Conservation (phyloP, 208 protist species). For the Trypanosoma scelopori region DNA sequence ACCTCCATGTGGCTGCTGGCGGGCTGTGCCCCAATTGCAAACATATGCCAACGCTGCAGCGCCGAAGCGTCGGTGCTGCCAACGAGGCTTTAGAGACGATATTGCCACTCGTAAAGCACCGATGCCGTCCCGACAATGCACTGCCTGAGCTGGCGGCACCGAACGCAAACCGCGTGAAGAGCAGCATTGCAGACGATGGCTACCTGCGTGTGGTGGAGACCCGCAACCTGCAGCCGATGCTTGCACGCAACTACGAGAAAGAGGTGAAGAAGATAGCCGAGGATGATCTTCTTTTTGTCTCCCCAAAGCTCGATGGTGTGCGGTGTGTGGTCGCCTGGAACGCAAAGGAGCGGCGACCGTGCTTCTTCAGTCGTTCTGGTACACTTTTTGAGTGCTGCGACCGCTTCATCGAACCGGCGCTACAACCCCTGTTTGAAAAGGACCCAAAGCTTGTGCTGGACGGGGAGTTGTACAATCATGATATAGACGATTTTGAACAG, state of each 20-base stretch:
- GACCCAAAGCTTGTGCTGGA: conserved; percentile 84
- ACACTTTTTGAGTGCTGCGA: conserved; percentile 90
- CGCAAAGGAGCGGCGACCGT: conserved; percentile 33
- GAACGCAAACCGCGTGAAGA: conserved; percentile 68
- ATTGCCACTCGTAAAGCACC: conserved; percentile 31
- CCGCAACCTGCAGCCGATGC: conserved; percentile 87
- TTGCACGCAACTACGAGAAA: conserved; percentile 78
- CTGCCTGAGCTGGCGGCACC: conserved; percentile 34
- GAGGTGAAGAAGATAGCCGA: conserved; percentile 51
- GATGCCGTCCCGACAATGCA: conserved; percentile 57
- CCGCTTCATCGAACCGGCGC: conserved; percentile 57
- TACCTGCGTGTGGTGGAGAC: conserved; percentile 61
- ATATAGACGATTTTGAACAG: conserved; percentile 65
- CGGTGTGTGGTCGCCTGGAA: conserved; percentile 83
- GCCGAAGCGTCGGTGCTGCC: background rate
- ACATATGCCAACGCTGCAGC: conserved; percentile 30
- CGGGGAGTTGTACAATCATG: conserved; percentile 85
- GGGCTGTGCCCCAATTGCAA: conserved; percentile 72
- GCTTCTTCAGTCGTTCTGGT: conserved; percentile 85
- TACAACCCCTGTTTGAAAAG: conserved; percentile 59
- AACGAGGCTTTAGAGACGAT: background rate
- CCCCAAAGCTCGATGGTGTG: conserved; percentile 91
- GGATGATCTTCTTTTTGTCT: conserved; percentile 60
- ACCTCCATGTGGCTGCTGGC: conserved; percentile 68
- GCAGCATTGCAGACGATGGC: conserved; percentile 66